Evolutionary conservation across 345 rosid species (phyloP), one percentile per base, ranked within the genome.

Genomic region (Erysimum cheiranthoides): DNA sequence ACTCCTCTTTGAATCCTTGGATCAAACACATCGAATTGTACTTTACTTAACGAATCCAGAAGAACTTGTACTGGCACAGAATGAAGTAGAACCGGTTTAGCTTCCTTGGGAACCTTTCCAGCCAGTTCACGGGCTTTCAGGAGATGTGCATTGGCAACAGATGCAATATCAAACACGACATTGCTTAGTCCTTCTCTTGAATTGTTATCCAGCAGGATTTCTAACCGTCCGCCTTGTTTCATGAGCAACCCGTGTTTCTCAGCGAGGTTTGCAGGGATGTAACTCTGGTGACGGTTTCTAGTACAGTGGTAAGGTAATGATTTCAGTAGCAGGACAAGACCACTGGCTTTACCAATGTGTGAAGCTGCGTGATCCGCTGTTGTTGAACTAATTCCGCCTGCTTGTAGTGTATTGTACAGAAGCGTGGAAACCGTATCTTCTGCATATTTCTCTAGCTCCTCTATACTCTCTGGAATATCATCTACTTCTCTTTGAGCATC

Each of bases 311-410:
- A 92, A 0, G 97, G 96, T 32, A 94, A 75, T 3, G 98, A 86
- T 66, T 82, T 87, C 1, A 90, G 92, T 32, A 94, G 83, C 80
- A 90, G 83, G 39, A 90, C 90, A 62, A 94, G 89, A 66, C 98
- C 97, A 58, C 96, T 90, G 12, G 96, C 98, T 78, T 94, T 94
- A 47, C 97, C 97, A 17, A 90, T 81, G 73, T 94, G 97, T 50
- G 98, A 94, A 58, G 96, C 96, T 2, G 89, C 96, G 14, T 92
- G 98, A 75, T 94, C 97, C 1, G 93, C 92, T 2, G 87, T 84
- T 52, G 96, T 84, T 28, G 97, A 90, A 67, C 68, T 86, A 54
- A 92, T 85, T n/a, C 93, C 92, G 0, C 95, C 95, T 10, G 93
- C 91, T 88, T 94, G 93, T 46, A 94, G 92, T 11, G 90, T 90